A percentile compares a stretch with the other conserved stretches of the same genome.
Conservation (phyloP, 257 asterid species). For the Fraxinus anomala region DNA sequence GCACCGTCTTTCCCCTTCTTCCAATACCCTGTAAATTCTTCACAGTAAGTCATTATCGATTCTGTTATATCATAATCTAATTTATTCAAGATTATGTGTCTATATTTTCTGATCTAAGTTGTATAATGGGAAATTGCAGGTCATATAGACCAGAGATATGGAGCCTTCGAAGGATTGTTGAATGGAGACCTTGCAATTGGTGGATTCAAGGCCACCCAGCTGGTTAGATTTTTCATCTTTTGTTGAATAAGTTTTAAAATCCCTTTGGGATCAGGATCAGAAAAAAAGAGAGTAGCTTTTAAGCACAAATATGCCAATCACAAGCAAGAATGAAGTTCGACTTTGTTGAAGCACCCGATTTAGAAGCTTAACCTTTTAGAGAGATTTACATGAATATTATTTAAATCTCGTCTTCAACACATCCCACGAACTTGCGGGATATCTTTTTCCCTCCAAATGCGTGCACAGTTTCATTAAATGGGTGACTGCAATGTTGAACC, state of each 20-base stretch:
- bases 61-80: background rate
- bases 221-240: conserved; percentile 47
- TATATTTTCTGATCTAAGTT: conserved; percentile 14
- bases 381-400: too few relatives aligned
- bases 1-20: conserved; percentile 56
- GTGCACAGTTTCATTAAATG: too few relatives aligned
- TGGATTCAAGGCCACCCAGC: conserved; percentile 66
- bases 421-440: too few relatives aligned
- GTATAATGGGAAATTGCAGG: conserved; percentile 33
- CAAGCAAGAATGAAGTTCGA: background rate
- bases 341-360: background rate
- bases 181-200: conserved; percentile 97
- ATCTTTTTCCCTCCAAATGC: too few relatives aligned
- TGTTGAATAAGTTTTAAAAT: background rate
- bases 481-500: too few relatives aligned
- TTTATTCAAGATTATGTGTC: background rate
- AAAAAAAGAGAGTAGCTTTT: background rate
- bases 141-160: conserved; percentile 68
- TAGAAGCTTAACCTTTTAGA: too few relatives aligned
- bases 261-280: background rate
- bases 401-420: too few relatives aligned
- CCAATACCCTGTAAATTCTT: conserved; percentile 32
- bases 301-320: background rate
- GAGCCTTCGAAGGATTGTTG: conserved; percentile 71
- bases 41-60: conserved; percentile 43